Percentiles rank a stretch among this genome's conserved stretches.
phyloP scores from a whole-genome alignment of 2,329 filamentous ascomycete species.

The Fusarium sp. region DNA sequence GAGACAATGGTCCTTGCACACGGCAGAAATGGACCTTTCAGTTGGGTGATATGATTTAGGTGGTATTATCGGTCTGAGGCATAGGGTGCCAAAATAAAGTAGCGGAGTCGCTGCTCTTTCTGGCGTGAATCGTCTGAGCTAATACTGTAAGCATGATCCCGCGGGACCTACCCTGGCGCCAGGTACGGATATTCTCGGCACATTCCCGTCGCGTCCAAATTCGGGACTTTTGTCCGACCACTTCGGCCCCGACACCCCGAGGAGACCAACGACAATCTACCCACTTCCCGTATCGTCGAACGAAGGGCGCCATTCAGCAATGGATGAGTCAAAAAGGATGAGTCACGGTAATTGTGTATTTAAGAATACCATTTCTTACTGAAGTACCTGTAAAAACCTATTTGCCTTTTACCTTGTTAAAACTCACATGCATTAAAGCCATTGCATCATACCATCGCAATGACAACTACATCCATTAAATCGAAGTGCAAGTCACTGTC shows the following conservation, averaged over 20 bases:
- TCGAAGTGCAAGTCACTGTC: neutral
- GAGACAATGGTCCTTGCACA: neutral
- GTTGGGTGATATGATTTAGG: neutral
- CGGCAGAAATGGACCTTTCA: neutral
- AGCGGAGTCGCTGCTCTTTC: neutral
- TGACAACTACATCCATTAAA: neutral
- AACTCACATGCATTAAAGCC: neutral
- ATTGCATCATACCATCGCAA: rapidly evolving
- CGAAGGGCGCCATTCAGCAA: neutral
- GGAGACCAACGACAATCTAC: neutral
- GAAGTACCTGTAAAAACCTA: rapidly evolving
- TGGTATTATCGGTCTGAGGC: neutral
- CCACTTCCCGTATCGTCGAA: neutral
- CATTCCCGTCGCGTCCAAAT: neutral
- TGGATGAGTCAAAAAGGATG: neutral
- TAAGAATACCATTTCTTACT: rapidly evolving
- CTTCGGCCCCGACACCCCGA: neutral
- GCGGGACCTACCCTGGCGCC: neutral
- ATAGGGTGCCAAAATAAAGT: neutral
- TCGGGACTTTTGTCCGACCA: neutral
- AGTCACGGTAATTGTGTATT: neutral
- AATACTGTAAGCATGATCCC: neutral
- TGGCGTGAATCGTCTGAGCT: rapidly evolving
- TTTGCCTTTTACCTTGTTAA: neutral
- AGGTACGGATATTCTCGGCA: neutral